These are phyloP conservation scores for Boechera stricta DNA, from an alignment of 345 rosid genomes.

Conservation along the genomic window DNA sequence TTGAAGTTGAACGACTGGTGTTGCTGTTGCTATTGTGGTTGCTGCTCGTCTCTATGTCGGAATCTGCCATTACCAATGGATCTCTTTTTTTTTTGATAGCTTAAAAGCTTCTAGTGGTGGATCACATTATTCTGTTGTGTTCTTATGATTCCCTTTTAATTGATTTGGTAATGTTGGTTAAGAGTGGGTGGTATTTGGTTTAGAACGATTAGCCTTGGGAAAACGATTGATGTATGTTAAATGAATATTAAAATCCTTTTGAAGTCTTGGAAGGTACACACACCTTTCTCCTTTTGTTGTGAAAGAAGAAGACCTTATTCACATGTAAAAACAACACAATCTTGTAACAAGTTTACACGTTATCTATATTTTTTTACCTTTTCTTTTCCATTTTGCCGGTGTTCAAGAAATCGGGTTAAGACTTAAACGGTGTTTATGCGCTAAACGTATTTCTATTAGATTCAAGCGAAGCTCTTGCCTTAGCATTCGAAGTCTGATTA, in stretches of 20 bases:
- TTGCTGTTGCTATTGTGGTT: constrained; percentile 8
- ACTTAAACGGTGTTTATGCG: background rate
- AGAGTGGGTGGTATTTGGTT: constrained; percentile 45
- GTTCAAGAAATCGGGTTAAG: background rate
- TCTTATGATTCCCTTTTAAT: constrained; percentile 10
- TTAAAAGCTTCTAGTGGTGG: constrained; percentile 14
- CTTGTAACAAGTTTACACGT: constrained; percentile 21
- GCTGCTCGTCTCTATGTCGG: constrained; percentile 34
- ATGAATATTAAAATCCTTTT: background rate
- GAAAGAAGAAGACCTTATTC: constrained; percentile 9
- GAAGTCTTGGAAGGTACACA: constrained; percentile 32
- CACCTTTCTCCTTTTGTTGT: constrained; percentile 29
- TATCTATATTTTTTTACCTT: background rate
- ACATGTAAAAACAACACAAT: constrained; percentile 2
- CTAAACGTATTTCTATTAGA: too few relatives aligned
- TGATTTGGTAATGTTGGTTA: constrained; percentile 27
- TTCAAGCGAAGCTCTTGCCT: too few relatives aligned
- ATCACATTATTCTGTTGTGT: constrained; percentile 26
- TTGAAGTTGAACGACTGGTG: constrained; percentile 2
- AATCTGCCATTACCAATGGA: constrained; percentile 40
- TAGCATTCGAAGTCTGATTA: too few relatives aligned
- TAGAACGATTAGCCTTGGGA: constrained; percentile 29
- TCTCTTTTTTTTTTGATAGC: constrained; percentile 15
- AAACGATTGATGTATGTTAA: constrained; percentile 17
- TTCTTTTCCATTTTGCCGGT: background rate